Evolutionary conservation across 805 yeast species (phyloP), one percentile per base, ranked within the genome.

Genomic region (Hemisphaericaspora nanyangensis): DNA sequence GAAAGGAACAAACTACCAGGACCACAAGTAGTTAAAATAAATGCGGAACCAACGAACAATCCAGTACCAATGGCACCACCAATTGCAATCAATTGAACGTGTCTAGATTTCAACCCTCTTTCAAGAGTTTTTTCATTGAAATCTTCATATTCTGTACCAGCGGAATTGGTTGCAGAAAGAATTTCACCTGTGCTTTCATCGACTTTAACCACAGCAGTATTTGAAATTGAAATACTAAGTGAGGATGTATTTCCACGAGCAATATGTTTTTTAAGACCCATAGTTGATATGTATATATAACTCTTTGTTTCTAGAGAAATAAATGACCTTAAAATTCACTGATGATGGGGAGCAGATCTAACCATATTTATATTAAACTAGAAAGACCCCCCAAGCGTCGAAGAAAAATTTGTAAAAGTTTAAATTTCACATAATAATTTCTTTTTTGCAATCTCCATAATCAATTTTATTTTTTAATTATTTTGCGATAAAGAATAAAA

Each of bases 41-140:
- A 60, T 38, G 85, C 86, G 3, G 83, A 72, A 42, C 85, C 85
- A 38, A 82, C 74, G 45, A 82, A 79, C 33, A 80, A 63, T 51
- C 86, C 87, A 5, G 93, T 82, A 54, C 95, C 96, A 43, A 86
- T 82, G 37, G 91, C 82, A 39, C 93, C 89, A 42, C 93, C 93
- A 39, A 87, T 70, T 29, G 95, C 88, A 52, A 86, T 82, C 79
- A 85, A 77, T 44, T 79, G 74, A 44, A 82, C 76, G 48, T 82
- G 89, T 54, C 70, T 61, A 31, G 63, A 47, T 46, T 64, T 64
- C 49, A 68, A 60, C 10, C 66, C 58, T 42, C 70, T 50, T 39
- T 67, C 67, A 50, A 67, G 58, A 5, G 63, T 47, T 12, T 49
- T 45, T 18, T 49, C 48, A 7, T 53, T 47, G 17, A 52, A 52